Base-by-base conservation (phyloP, 2,329 filamentous ascomycete species). In the Cladorrhinum sp. region DNA sequence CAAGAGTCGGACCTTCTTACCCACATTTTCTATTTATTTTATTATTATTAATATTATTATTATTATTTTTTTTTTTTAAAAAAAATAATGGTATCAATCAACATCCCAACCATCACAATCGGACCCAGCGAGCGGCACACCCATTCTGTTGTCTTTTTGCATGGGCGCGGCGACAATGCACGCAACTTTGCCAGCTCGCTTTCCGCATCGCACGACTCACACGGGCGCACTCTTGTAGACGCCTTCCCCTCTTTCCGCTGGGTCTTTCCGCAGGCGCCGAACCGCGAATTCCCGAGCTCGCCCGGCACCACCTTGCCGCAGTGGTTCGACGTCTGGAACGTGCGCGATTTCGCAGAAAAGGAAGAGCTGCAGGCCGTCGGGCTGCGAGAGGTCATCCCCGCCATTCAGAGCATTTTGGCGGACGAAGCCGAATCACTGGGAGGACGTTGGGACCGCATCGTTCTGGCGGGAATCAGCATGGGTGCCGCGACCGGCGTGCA, bases 281-380 rank as follows among this genome's bases (percentile, higher is more conserved):
- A 67, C 36, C 67, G 69, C 56, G 45, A 69, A 54, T 65, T 69
- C 50, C 70, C 73, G 57, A 54, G 62, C 53, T 50, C 64, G 36
- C 65, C 66, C 53, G 67, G 72, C 24, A 62, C 18, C 22, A 25
- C 67, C 7, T 59, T 65, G 58, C 72, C 75, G 8, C 78, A 81
- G 65, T 84, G 80, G 81, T 84, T 83, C 66, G 80, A 84, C 65
- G 73, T 81, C 36, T 79, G 74, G 71, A 77, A 78, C 54, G 70
- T 76, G 0, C 65, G 70, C 18, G 69, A 78, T 59, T 76, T 78
- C 16, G 53, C 70, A 1, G 70, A 77, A n/a, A 66, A 70, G 16
- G 77, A 82, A 61, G 75, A 79, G 2, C 60, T 79, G 3, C 79
- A 81, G 65, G 67, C 67, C 0, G 63, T 69, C 0, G 79, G 79